phyloP scores from a whole-genome alignment of 768 basidiomycete species.

The Rhodotorula kratochvilovae region DNA sequence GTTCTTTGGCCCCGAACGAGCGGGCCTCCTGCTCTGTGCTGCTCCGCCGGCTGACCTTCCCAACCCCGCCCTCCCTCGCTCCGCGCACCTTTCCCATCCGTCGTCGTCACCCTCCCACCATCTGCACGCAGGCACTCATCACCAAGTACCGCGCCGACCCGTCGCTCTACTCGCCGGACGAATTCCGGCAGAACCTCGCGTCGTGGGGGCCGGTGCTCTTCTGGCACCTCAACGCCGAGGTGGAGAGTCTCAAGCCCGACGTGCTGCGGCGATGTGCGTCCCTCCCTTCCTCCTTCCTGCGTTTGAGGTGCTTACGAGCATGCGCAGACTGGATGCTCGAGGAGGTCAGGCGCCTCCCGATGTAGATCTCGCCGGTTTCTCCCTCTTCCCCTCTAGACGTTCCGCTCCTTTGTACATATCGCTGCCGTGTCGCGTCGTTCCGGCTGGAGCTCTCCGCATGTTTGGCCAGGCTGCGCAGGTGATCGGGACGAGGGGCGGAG shows the following conservation, averaged over 20 bases:
- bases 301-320: no score
- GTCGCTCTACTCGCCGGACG: slow-evolving; percentile 42
- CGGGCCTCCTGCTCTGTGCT: background rate
- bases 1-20: no score
- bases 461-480: no score
- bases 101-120: no score
- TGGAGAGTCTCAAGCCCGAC: slow-evolving; percentile 22
- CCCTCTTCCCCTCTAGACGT: background rate
- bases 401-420: background rate
- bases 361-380: background rate
- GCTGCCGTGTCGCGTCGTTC: no score
- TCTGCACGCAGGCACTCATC: slow-evolving; percentile 1
- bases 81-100: no score
- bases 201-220: slow-evolving; percentile 46
- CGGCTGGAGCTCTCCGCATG: no score
- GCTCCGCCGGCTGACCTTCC: background rate
- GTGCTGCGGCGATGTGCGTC: slow-evolving; percentile 31
- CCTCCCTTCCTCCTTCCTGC: no score
- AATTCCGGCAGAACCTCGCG: slow-evolving; percentile 44
- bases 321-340: slow-evolving; percentile 18
- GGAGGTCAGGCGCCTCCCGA: slow-evolving; percentile 15
- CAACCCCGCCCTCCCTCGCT: no score
- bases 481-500: no score
- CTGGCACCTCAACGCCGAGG: slow-evolving; percentile 37
- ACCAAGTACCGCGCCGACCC: slow-evolving; percentile 39